Evolutionary conservation across 1,139 yeast species (phyloP), one percentile per base, ranked within the genome.

Genomic region (Pichiaceae sp.): DNA sequence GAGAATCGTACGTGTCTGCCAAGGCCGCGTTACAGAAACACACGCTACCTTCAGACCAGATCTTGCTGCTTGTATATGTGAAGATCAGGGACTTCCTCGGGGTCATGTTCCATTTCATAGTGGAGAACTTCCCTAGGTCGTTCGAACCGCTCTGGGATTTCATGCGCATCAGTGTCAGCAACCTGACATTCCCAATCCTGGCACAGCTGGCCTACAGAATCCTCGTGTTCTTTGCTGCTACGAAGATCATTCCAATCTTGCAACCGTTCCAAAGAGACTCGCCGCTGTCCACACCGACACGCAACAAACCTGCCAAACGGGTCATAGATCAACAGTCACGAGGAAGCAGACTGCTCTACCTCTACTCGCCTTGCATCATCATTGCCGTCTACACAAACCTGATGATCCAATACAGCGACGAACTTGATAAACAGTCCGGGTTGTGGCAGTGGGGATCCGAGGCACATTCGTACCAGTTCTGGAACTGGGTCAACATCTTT

Each of bases 401-500:
- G 50, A 80, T 91, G 72, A 72, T 91, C 69, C 95, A 85, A 65
- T 89, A 86, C 53, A 78, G 83, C 39, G 89, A 89, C 31, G 83
- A 80, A 51, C 65, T 85, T 41, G 83, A 65, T 37, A 43, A 50
- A 17, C 54, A 54, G 21, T 50, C 48, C 27, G 54, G 52, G 34
- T 42, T 54, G 15, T 54, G 51, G 51, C 47, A 50, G 30, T 53
- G 57, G 57, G 25, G 34, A n/a, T 26, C 20, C 14, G 43, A 72
- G 40, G 81, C 75, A 33, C 79, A 84, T 56, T 77, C 93, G 42
- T 83, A 95, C 85, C 86, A 85, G 52, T 84, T 89, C 57, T 89
- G 98, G 97, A 86, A 89, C 49, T 89, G 97, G 97, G 72, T 84
- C 40, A 89, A 89, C 54, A 84, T 89, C 69, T 78, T 78, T 46